Evolutionary conservation across 495 filamentous ascomycete species (phyloP), one percentile per base, ranked within the genome.

Genomic region (Aspergillus heteromorphus): DNA sequence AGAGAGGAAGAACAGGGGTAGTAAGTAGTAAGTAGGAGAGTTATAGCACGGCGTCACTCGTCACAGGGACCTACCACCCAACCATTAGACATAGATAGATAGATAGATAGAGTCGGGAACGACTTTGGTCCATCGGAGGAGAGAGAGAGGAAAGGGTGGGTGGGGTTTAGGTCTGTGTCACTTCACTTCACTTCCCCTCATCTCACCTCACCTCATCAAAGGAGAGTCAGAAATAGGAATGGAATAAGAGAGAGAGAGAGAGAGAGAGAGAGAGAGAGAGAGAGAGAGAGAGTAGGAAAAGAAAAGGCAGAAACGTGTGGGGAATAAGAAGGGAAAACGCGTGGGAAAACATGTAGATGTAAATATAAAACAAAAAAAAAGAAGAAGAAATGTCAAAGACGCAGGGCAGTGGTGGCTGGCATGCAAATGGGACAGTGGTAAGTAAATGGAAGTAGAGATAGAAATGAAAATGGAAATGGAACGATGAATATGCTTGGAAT

Each of bases 11-110:
- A 50, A 53, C 30, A 53, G 61, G 59, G n/a, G n/a, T n/a, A n/a
- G n/a, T n/a, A n/a, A n/a, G n/a, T n/a, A n/a, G n/a, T n/a, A n/a
- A n/a, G 53, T 38, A 57, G 49, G 40, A 56, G 27, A 65, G 45
- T 64, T 64, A 53, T 48, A 43, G 47, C 43, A 55, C 45, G 57
- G 45, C 56, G 62, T 62, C 48, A 62, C 54, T 68, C 62, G 61
- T 71, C 54, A 65, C 57, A 61, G 51, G 67, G 61, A 59, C 59
- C 55, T 62, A 54, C 61, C 65, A 66, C 67, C 64, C 68, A 66
- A 60, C 66, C 66, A 68, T 65, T 62, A 67, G 61, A 47, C 53
- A 49, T 58, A 41, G 43, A 51, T 56, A 49, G 53, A 48, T 19
- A 45, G 58, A 47, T 51, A 53, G 47, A n/a, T n/a, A n/a, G 42